Percentiles rank a stretch among this genome's conserved stretches.
phyloP scores from a whole-genome alignment of 2,329 filamentous ascomycete species.

The Leptographium flavum region DNA sequence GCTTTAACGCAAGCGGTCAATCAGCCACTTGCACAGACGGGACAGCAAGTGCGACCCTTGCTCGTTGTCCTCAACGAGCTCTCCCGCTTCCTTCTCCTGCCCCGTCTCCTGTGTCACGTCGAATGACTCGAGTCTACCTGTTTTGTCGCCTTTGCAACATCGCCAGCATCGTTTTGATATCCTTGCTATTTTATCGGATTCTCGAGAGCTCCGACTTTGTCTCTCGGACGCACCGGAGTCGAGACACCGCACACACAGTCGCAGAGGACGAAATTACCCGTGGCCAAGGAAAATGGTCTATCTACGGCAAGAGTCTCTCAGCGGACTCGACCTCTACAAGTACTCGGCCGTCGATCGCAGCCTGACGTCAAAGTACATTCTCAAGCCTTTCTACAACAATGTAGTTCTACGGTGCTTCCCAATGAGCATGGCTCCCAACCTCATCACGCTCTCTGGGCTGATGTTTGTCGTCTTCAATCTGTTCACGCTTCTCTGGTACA shows the following conservation, averaged over 20 bases:
- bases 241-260: not conserved
- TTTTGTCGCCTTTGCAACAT: not conserved
- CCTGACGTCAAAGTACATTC: conserved; percentile 75
- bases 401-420: conserved; percentile 90
- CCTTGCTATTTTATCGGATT: not conserved
- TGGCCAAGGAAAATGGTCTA: conserved; percentile 57
- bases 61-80: not conserved
- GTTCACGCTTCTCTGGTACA: conserved; percentile 88
- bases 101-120: not conserved
- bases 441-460: conserved; percentile 86
- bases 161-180: not conserved
- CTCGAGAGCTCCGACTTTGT: not conserved
- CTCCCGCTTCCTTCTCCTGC: not conserved
- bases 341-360: conserved; percentile 89
- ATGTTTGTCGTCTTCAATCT: conserved; percentile 80
- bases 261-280: not conserved
- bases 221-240: not conserved
- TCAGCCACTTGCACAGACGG: not conserved
- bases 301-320: conserved; percentile 80
- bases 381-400: conserved; percentile 96
- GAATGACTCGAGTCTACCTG: not conserved
- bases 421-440: conserved; percentile 79
- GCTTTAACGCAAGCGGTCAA: conserved; percentile 1
- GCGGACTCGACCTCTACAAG: conserved; percentile 85
- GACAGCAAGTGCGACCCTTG: not conserved